Base-by-base conservation (phyloP, 2,329 filamentous ascomycete genomes). In the Neofusicoccum umdonicola region DNA sequence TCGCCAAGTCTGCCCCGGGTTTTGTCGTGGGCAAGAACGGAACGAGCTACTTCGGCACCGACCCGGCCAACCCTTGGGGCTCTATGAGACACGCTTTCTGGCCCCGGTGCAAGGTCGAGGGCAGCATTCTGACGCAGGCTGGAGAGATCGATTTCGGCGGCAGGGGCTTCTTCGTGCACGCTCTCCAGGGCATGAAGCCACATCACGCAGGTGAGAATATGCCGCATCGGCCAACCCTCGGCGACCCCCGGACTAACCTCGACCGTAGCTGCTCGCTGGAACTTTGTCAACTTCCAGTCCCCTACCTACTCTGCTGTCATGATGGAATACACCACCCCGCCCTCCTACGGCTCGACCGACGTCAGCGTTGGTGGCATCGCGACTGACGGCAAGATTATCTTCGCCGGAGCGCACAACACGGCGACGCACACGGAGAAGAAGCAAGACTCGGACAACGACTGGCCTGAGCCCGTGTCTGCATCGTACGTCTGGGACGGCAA, bases 121-220 rank as follows among this genome's bases (percentile, higher is more conserved):
- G 95, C 60, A 91, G 85, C 69, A 92, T 98, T 76, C 87, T 91
- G 68, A 96, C 93, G 66, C 86, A 90, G 71, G 88, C 92, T 39
- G 92, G 92, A 54, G 87, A 90, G 42, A 83, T 97, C 67, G 89
- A 97, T 76, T 88, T 97, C 77, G 89, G 87, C 73, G 94, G 94
- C 65, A 87, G 84, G 68, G 93, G 88, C 37, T 82, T 96, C 72
- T 94, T 93, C 79, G 84, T 90, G 69, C 90, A 95, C 77, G 93
- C 92, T 45, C 82, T 98, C 58, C 95, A 98, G 81, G 95, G 93
- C 76, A 98, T 98, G 94, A 99, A 99, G 85, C 95, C 95, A 45
- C 95, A 99, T 78, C 96, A 99, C 76, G 91, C 93, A 66, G 93
- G 86, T 88, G 81, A 71, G 80, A 71, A 56, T 12, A 50, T 39